Conservation (phyloP, 169 alveolate genomes). For the Plasmodium reichenowi region DNA sequence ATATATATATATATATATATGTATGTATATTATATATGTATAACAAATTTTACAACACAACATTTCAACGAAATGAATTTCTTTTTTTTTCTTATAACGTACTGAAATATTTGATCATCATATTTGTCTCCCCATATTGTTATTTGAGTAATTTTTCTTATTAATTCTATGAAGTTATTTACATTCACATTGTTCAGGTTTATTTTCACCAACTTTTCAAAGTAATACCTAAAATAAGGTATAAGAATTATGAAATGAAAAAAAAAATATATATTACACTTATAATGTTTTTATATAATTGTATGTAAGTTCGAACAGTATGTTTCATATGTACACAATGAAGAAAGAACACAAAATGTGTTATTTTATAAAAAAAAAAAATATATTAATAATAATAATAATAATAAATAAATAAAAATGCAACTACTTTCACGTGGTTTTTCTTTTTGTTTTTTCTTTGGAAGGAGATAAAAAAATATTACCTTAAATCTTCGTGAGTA, state of each 20-base stretch:
- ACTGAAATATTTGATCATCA: conserved; percentile 73
- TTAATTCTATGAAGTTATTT: conserved; percentile 57
- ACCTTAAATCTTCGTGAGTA: conserved; percentile 74
- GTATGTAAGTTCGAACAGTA: too few relatives aligned
- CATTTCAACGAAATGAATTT: neutral
- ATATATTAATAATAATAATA: neutral
- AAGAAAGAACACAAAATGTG: too few relatives aligned
- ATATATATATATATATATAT: neutral
- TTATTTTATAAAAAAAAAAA: neutral
- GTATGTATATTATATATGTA: neutral
- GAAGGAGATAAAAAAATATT: neutral
- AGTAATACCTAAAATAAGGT: conserved; percentile 34
- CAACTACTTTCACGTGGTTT: too few relatives aligned
- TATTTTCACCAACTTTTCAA: conserved; percentile 57
- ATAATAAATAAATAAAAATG: neutral
- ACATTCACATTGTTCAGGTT: conserved; percentile 50
- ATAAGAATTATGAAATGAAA: neutral
- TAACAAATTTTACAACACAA: neutral
- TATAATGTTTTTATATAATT: too few relatives aligned
- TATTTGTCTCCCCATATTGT: conserved; percentile 74
- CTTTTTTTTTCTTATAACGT: neutral
- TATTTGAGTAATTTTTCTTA: conserved; percentile 68
- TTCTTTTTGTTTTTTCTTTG: neutral
- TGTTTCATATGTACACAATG: too few relatives aligned
- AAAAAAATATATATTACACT: too few relatives aligned